Evolutionary conservation across 768 basidiomycete genomes (phyloP), one percentile per base, ranked within the genome.

Genomic region (Pisolithus marmoratus): DNA sequence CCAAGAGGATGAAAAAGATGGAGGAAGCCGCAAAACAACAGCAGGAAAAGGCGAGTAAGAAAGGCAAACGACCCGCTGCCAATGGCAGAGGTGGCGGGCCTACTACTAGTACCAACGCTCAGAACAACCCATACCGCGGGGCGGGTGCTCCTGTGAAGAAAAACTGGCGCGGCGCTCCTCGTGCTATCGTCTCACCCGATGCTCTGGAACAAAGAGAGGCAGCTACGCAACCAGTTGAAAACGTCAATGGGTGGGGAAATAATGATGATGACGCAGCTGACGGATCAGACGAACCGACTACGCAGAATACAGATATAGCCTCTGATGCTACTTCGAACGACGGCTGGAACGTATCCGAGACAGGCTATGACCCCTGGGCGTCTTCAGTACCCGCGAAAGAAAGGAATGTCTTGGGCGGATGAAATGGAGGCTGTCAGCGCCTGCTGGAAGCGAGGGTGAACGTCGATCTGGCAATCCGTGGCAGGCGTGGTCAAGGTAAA

Each of bases 141-240:
- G 52, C 63, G 9, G 66, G 67, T 9, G 67, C 63, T 2, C 61
- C 65, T 2, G 61, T 67, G 45, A 69, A 44, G 56, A 67, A 60
- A 1, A 67, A 61, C 36, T 67, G 66, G 66, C 63, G 63, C 5
- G 63, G 65, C 0, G 36, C 55, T 12, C 63, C 67, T 15, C 61
- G 67, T 4, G 51, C 49, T 14, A 63, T 69, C 24, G 60, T 67
- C 3, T 53, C 65, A 15, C 52, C 60, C 0, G 65, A 58, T 34
- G 31, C 51, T 15, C 58, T 67, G 0, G 67, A 63, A 53, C 42
- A 60, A 44, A 59, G 59, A 26, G 67, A 67, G 7, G 46, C 29
- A 5, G 42, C 53, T 19, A 14, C 45, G 15, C 54, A 58, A 22
- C 44, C 5, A 24, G 43, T 40, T 6, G 54, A 22, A 15, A 54